Conservation (phyloP, 2,329 filamentous ascomycete species). For the Camptophora hylomeconis region DNA sequence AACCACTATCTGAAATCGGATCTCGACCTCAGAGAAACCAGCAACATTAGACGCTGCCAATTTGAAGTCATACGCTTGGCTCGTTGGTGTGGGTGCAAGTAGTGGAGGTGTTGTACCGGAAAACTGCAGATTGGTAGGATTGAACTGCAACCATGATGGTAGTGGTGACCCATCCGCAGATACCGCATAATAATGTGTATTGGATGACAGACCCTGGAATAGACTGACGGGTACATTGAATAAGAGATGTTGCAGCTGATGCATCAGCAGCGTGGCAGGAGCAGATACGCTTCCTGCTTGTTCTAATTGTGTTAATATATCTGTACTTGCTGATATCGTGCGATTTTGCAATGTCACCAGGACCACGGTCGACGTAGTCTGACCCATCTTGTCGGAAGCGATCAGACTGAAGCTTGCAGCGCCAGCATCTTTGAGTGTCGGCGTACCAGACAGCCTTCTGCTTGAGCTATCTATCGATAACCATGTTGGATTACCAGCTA, state of each 20-base stretch:
- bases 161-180: conserved; percentile 67
- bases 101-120: conserved; percentile 56
- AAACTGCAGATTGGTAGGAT: conserved; percentile 51
- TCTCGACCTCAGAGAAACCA: conserved; percentile 57
- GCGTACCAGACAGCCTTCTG: conserved; percentile 59
- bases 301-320: conserved; percentile 25
- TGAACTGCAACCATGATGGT: conserved; percentile 74
- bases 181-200: conserved; percentile 62
- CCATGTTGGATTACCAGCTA: conserved; percentile 58
- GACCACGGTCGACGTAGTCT: conserved; percentile 51
- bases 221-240: conserved; percentile 56
- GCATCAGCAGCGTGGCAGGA: conserved; percentile 26
- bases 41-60: conserved; percentile 66
- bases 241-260: conserved; percentile 48
- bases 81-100: conserved; percentile 49
- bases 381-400: conserved; percentile 54
- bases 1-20: conserved; percentile 59
- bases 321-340: conserved; percentile 23
- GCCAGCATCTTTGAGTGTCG: conserved; percentile 43
- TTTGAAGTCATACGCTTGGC: conserved; percentile 58
- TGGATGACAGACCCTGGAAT: conserved; percentile 46
- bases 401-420: conserved; percentile 51
- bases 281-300: conserved; percentile 24
- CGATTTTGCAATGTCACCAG: conserved; percentile 51
- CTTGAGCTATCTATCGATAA: conserved; percentile 54